phyloP scores from a whole-genome alignment of 768 basidiomycete species.

The Scleroderma citrinum region DNA sequence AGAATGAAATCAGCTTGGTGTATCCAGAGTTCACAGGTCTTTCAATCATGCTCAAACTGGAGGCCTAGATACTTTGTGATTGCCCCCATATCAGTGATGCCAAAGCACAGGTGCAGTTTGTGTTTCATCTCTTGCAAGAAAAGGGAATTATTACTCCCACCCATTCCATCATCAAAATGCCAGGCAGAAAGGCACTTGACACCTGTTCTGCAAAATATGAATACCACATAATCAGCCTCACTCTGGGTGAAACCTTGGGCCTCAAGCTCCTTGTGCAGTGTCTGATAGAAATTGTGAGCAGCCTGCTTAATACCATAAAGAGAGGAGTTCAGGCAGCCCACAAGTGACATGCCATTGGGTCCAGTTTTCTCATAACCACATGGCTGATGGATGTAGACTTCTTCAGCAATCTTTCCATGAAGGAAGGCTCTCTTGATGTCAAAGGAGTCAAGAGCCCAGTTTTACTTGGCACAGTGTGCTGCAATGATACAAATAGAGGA shows the following conservation, averaged over 20 bases:
- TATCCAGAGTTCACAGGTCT: neutral
- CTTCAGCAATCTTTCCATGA: conserved; percentile 4
- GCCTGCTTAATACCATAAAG: conserved; percentile 5
- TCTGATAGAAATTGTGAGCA: conserved; percentile 4
- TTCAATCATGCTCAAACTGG: neutral
- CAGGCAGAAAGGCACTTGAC: conserved; percentile 9
- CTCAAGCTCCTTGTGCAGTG: conserved; percentile 10
- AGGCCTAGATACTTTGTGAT: neutral
- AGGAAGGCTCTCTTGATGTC: conserved; percentile 3
- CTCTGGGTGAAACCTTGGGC: neutral
- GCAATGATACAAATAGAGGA: neutral
- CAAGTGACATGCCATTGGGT: neutral
- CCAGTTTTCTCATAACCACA: conserved; percentile 18
- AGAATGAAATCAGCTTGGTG: neutral
- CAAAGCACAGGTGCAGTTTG: neutral
- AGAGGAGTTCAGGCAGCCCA: neutral
- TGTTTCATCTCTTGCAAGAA: conserved; percentile 6
- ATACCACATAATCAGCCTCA: neutral
- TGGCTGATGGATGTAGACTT: conserved; percentile 35
- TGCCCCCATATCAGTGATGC: neutral
- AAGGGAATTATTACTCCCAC: neutral
- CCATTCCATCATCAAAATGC: conserved; percentile 6
- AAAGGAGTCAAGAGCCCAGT: conserved; percentile 8
- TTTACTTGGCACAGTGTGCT: neutral
- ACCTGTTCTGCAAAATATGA: neutral